Base-by-base conservation (phyloP, 2,329 filamentous ascomycete species). In the Cercospora nicotianae region DNA sequence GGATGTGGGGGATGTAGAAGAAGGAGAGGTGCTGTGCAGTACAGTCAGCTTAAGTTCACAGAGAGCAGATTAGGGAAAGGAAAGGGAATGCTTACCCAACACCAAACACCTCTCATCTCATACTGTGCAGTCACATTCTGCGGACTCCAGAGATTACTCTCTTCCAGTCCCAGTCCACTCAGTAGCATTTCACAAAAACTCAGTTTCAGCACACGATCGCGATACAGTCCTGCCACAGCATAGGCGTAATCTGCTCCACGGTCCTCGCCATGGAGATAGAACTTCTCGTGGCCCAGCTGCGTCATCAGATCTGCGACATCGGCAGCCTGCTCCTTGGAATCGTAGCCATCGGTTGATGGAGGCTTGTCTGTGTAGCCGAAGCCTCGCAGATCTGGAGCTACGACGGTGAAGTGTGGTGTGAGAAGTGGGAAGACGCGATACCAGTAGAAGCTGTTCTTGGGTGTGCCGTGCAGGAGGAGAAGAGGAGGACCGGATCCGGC, bases 281-380 rank as follows among this genome's bases (percentile, higher is more conserved):
- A 79, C 33, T 75, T 74, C 59, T 77, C 69, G 58, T 77, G 72
- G 0, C 77, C 77, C 3, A 79, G 71, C 69, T 76, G 74, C 1
- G 64, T 75, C 78, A 79, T 80, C 57, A 80, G 67, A 6, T 78
- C 75, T 7, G 72, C 74, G 53, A 80, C 75, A 69, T 80, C 78
- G 5, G 76, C 72, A 3, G 77, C 78, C 31, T 79, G 78, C 42
- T 76, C 77, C 18, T 75, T 75, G 23, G 75, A 78, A 66, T 79
- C 77, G 69, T 81, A 80, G 30, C 77, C 78, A 53, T 79, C 78
- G 3, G 77, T 77, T 3, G 77, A 75, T 0, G 79, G 79, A 0
- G 79, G 78, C 64, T 80, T 80, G 72, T 80, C 79, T 0, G 78
- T 79, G n/a, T 78, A 78, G 26, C 79, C 79, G 55, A 80, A 80